These are phyloP conservation scores for Trametes villosa DNA, from an alignment of 768 basidiomycete species.

Conservation along the genomic window DNA sequence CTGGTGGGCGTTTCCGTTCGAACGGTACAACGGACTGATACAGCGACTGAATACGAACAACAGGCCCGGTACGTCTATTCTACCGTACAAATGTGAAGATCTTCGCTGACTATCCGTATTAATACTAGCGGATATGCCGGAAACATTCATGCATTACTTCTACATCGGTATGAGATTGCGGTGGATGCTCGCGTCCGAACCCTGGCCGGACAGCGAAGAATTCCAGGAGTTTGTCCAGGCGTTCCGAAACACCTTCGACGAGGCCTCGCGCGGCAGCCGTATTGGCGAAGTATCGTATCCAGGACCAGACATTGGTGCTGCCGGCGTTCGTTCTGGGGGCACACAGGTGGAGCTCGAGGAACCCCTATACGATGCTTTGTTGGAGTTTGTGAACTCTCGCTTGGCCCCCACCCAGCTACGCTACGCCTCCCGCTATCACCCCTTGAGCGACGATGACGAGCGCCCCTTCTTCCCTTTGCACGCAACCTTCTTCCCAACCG, in stretches of 20 bases:
- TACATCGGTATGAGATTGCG: background rate
- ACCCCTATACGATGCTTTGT: background rate
- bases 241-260: background rate
- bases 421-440: background rate
- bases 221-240: background rate
- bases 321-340: background rate
- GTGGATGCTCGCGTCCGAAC: background rate
- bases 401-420: background rate
- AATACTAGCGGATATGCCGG: background rate
- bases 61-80: background rate
- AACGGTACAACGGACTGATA: slow-evolving; percentile 31
- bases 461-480: background rate
- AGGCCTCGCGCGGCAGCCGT: background rate
- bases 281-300: background rate
- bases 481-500: background rate
- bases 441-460: background rate
- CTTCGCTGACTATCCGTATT: background rate
- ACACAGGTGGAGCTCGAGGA: background rate
- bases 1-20: slow-evolving; percentile 32
- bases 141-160: slow-evolving; percentile 1
- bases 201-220: background rate
- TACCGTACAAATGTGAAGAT: background rate
- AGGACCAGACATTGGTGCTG: background rate
- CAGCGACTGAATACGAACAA: slow-evolving; percentile 32
- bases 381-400: background rate